Percentiles rank a stretch among this genome's conserved stretches.
phyloP scores from a whole-genome alignment of 148 eudicot genomes.

The Beta vulgaris region DNA sequence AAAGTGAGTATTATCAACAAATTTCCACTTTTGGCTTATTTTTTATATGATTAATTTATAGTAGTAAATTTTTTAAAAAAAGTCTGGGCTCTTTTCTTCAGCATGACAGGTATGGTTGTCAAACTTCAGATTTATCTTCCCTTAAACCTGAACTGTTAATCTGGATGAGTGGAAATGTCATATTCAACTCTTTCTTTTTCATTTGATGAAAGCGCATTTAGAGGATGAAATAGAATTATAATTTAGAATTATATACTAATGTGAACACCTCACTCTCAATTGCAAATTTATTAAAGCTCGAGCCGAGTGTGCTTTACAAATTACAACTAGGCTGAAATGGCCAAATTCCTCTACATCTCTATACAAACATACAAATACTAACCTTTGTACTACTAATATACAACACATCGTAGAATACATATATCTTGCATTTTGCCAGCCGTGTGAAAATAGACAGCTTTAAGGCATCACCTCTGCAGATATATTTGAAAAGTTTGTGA shows the following conservation, averaged over 20 bases:
- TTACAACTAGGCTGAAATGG: neutral
- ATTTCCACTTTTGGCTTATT: neutral
- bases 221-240: too few species aligned
- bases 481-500: neutral
- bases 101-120: neutral
- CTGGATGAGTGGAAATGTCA: too few species aligned
- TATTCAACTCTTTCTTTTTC: too few species aligned
- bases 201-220: too few species aligned
- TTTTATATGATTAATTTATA: neutral
- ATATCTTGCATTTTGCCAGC: constrained; percentile 18
- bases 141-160: too few species aligned
- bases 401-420: neutral
- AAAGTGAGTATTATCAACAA: neutral
- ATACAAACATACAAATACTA: neutral
- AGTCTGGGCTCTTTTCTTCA: neutral
- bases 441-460: constrained; percentile 14
- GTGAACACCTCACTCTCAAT: too few species aligned
- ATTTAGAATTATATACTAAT: too few species aligned
- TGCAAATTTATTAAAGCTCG: too few species aligned
- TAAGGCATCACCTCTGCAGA: constrained; percentile 15
- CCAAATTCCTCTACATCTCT: constrained; percentile 7
- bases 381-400: constrained; percentile 5
- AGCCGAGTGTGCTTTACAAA: too few species aligned
- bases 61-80: neutral
- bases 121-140: neutral